These are phyloP conservation scores for Atkinsonella hypoxylon DNA, from an alignment of 2,329 filamentous ascomycete species.

Conservation along the genomic window DNA sequence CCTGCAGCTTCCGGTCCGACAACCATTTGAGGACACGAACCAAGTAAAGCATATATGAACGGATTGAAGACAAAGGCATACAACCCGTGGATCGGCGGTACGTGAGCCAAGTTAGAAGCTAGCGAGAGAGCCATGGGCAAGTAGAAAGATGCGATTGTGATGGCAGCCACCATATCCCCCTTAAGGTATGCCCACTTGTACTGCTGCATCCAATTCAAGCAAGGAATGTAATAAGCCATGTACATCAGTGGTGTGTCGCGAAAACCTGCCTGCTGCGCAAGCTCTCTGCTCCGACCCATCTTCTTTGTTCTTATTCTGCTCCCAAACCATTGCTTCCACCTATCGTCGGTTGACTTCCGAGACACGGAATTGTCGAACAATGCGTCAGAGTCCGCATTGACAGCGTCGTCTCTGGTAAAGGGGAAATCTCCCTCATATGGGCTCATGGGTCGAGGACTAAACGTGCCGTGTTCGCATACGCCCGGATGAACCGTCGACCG, in stretches of 20 bases:
- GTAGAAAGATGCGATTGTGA: conserved; percentile 98
- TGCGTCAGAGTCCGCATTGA: conserved; percentile 19
- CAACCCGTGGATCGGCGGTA: conserved; percentile 85
- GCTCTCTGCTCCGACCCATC: conserved; percentile 58
- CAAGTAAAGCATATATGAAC: conserved; percentile 78
- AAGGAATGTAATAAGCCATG: conserved; percentile 83
- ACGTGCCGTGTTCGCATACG: conserved; percentile 60
- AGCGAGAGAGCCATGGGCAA: conserved; percentile 94
- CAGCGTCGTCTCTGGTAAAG: conserved; percentile 19
- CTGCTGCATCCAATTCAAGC: conserved; percentile 79
- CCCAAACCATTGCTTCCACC: conserved; percentile 39
- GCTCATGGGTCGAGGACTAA: conserved; percentile 54
- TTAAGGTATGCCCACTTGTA: conserved; percentile 73
- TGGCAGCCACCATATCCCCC: conserved; percentile 75
- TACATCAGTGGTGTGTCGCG: conserved; percentile 71
- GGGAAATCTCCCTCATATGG: conserved; percentile 24
- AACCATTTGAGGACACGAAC: conserved; percentile 85
- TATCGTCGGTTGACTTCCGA: conserved; percentile 25
- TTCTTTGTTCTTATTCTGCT: conserved; percentile 47
- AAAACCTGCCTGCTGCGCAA: conserved; percentile 63
- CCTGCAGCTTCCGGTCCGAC: conserved; percentile 92
- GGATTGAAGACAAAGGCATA: conserved; percentile 93
- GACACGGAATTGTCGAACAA: conserved; percentile 28
- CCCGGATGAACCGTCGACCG: conserved; percentile 23
- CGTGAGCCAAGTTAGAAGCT: conserved; percentile 81